Evolutionary conservation across 768 basidiomycete genomes (phyloP), one percentile per base, ranked within the genome.

Genomic region (Rhodotorula babjevae): DNA sequence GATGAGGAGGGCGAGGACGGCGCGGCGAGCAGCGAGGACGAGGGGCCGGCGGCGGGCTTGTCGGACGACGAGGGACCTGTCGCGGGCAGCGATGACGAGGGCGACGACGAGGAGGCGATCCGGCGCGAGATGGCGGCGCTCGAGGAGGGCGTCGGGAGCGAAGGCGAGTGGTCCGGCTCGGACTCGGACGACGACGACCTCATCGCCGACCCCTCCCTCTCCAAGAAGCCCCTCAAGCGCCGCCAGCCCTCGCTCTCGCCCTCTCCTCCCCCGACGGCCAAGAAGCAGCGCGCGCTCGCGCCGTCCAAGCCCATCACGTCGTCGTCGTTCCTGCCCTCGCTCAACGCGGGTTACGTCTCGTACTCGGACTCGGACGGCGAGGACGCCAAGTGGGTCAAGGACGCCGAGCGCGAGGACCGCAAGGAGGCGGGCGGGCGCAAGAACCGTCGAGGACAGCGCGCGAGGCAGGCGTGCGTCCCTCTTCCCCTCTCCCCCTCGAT

Each of bases 381-480:
- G 36, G 93, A 95, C 77, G 84, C 87, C 72, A 87, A 89, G 78
- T 89, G 90, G 71, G 84, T 81, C 31, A 90, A 89, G 74, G 83
- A 82, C 49, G 84, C 83, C 33, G 83, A 83, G 44, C 85, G 83
- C 25, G 87, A 87, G 52, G 82, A 79, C 15, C 81, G 79, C 25
- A 80, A 83, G 36, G 44, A 46, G 44, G 12, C 44, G 2, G 81
- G 79, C 2, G 81, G 84, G 60, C 88, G 88, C 83, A 97, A 90
- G 83, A 94, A 99, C 77, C 83, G 95, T 66, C 85, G 93, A 52
- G 96, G 95, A 44, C 96, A 99, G 80, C 83, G 93, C 61, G 95
- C 95, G n/a, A 84, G 96, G 71, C 85, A 89, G 82, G 91, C 90
- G 96, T 96, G 81, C 86, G 94, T 89, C 19, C 36, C 36, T 18